A percentile compares a stretch with the other conserved stretches of the same genome.
Conservation (phyloP, 176 grass and related monocot species). For the bread wheat (Triticum aestivum) region IWGSC_CS_RefSeq_v2.1 NC_057801.1:43110728-43111227, state of each 20-base stretch:
- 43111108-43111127: slow-evolving; percentile 64
- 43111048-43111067: slow-evolving; percentile 67
- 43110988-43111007: slow-evolving; percentile 81
- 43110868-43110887: slow-evolving; percentile 37
- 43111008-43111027: slow-evolving; percentile 80
- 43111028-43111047: slow-evolving; percentile 63
- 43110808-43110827: slow-evolving; percentile 87
- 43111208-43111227: slow-evolving; percentile 81
- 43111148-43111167: slow-evolving; percentile 77
- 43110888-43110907: slow-evolving; percentile 88
- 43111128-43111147: slow-evolving; percentile 56
- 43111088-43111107: slow-evolving; percentile 62
- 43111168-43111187: slow-evolving; percentile 59
- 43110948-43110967: slow-evolving; percentile 70
- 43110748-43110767: slow-evolving; percentile 86
- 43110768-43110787: slow-evolving; percentile 76
- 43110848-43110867: slow-evolving; percentile 80
- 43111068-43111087: slow-evolving; percentile 65
- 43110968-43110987: slow-evolving; percentile 90
- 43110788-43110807: slow-evolving; percentile 72
- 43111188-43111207: slow-evolving; percentile 74
- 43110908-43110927: slow-evolving; percentile 90
- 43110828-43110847: slow-evolving; percentile 89
- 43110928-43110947: not conserved
- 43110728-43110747: slow-evolving; percentile 93